These are phyloP conservation scores for Heliamphora exappendiculata DNA, from an alignment of 148 eudicot species.

Conservation along the genomic window DNA sequence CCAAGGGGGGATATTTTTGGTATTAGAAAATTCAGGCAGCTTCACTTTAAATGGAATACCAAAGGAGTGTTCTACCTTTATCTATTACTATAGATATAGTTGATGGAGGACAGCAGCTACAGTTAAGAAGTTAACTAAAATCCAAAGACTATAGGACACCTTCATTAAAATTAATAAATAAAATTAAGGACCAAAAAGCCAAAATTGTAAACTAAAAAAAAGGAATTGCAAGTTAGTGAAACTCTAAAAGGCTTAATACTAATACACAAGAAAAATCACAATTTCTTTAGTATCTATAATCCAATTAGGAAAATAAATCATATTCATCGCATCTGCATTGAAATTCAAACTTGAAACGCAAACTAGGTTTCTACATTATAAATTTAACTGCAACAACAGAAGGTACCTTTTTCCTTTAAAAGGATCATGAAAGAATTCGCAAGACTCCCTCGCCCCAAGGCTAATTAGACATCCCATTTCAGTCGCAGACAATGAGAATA, in stretches of 20 bases:
- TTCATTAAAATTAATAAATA: background rate
- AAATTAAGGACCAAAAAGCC: background rate
- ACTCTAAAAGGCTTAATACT: background rate
- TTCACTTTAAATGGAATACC: no score
- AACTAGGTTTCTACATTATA: background rate
- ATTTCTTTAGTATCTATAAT: background rate
- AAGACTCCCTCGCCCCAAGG: slow-evolving; percentile 77
- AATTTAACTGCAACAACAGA: background rate
- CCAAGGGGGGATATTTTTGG: no score
- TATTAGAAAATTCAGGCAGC: no score
- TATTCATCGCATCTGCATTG: background rate
- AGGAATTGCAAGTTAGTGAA: no score
- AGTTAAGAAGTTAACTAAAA: background rate
- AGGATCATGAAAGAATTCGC: slow-evolving; percentile 97
- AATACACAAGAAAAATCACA: background rate
- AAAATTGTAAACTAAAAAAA: background rate
- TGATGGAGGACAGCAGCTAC: background rate
- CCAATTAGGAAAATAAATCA: no score
- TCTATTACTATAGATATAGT: no score
- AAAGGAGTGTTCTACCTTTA: no score
- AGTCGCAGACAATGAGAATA: slow-evolving; percentile 79
- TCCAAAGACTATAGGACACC: background rate
- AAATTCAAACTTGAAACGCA: background rate
- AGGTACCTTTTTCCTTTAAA: slow-evolving; percentile 75
- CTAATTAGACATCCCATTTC: slow-evolving; percentile 82